A percentile compares a stretch with the other conserved stretches of the same genome.
Conservation (phyloP, 345 rosid genomes). For the Mercurialis annua region DNA sequence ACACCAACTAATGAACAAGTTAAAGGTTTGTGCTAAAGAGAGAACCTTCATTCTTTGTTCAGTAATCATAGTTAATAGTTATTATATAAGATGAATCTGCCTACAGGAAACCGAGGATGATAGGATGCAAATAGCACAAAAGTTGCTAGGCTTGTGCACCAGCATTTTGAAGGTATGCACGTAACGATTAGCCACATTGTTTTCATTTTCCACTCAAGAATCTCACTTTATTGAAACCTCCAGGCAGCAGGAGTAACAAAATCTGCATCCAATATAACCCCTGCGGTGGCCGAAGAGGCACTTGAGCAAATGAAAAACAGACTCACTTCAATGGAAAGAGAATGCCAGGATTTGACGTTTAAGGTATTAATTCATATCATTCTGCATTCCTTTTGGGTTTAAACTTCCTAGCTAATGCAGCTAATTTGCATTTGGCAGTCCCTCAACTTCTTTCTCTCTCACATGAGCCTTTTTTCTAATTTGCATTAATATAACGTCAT, state of each 20-base stretch:
- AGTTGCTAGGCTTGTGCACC: slow-evolving; percentile 60
- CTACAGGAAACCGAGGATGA: slow-evolving; percentile 68
- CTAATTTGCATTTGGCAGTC: neutral
- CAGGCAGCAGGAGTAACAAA: slow-evolving; percentile 66
- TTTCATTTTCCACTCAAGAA: neutral
- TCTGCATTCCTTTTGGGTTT: neutral
- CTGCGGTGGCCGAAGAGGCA: slow-evolving; percentile 72
- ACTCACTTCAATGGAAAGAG: slow-evolving; percentile 59
- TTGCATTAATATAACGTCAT: no score
- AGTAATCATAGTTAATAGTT: neutral
- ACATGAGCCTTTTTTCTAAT: no score
- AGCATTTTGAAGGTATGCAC: slow-evolving; percentile 62
- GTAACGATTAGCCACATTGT: slow-evolving; percentile 3
- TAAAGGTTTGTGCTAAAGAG: slow-evolving; percentile 43
- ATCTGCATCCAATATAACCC: slow-evolving; percentile 49
- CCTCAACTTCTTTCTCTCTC: no score
- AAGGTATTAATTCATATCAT: slow-evolving; percentile 35
- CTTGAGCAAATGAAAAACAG: slow-evolving; percentile 60
- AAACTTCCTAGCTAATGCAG: neutral
- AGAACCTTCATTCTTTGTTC: neutral
- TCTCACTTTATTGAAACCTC: slow-evolving; percentile 9
- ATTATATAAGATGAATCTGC: slow-evolving; percentile 6
- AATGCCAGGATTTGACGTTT: slow-evolving; percentile 50
- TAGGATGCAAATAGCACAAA: slow-evolving; percentile 61
- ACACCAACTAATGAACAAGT: slow-evolving; percentile 44